Evolutionary conservation across 2,329 filamentous ascomycete genomes (phyloP), one percentile per base, ranked within the genome.

Genomic region (Xylariaceae sp.): DNA sequence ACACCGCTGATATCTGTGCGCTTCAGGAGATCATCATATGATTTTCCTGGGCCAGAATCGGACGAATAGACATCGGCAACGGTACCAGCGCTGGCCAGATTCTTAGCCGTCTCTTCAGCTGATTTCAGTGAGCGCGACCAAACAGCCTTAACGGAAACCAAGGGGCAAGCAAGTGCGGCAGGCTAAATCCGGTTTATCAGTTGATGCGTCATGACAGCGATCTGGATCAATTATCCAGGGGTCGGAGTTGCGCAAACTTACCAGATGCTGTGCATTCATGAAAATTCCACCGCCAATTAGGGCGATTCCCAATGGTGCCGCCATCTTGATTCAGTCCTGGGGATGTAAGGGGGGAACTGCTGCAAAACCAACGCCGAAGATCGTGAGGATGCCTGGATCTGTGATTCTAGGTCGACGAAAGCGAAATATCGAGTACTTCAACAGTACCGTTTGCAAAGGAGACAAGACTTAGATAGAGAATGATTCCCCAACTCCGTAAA

Each of bases 271-370:
- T 70, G 82, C 80, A 64, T 76, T 77, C 54, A 79, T 79, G 65
- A 84, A 84, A 67, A 84, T 82, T 57, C 82, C 82, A 62, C 79
- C 79, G 9, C 82, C 82, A 56, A 85, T 76, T 37, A 85, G 76
- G 6, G 82, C 82, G 53, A 85, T 76, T 53, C 79, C 78, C 54
- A 82, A 73, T 30, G 75, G 68, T 52, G 66, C 68, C 68, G 67
- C 66, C 73, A 74, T 70, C 58, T 7, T 55, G 11, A 23, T 30
- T 2, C 23, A 50, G 23, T 47, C 30, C 52, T 17, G 35, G n/a
- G 34, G 44, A 9, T 37, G 30, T 56, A 51, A 11, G 37, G 56
- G 52, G 51, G 53, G 49, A 45, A 48, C 5, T 30, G 23, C 23
- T 30, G 23, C 23, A 30, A 30, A 30, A 30, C 23, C 23, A 30